Conservation (phyloP, 305 asterid species). For the Fraxinus ornus region DNA sequence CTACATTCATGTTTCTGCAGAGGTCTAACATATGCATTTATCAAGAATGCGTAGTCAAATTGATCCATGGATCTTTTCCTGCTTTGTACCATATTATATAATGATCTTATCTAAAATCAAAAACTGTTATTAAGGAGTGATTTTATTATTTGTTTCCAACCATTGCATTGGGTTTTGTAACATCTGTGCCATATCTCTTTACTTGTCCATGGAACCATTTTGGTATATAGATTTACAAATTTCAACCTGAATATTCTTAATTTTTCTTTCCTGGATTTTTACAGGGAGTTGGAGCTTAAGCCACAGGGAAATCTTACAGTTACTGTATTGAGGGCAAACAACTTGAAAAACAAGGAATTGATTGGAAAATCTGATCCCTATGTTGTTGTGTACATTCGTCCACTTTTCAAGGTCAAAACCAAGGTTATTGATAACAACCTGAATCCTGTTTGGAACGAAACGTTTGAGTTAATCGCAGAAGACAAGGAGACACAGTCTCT, state of each 20-base stretch:
- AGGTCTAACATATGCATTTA: not conserved
- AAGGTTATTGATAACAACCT: constrained; percentile 87
- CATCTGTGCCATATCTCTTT: constrained; percentile 8
- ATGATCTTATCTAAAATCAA: not conserved
- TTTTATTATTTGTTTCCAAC: not conserved
- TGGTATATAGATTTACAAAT: not conserved
- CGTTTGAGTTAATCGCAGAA: constrained; percentile 72
- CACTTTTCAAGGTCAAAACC: constrained; percentile 84
- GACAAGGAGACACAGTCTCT: constrained; percentile 94
- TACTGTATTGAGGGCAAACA: constrained; percentile 61
- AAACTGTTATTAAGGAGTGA: not conserved
- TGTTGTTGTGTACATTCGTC: constrained; percentile 68
- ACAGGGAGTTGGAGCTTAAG: constrained; percentile 96
- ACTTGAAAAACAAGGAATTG: constrained; percentile 86
- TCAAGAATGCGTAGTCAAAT: not conserved
- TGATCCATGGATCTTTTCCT: not conserved
- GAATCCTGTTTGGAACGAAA: constrained; percentile 86
- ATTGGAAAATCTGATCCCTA: constrained; percentile 98
- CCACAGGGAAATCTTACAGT: constrained; percentile 84
- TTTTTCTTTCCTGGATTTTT: constrained; percentile 24
- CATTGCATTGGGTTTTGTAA: not conserved
- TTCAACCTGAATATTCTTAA: constrained; percentile 1
- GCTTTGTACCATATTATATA: not conserved
- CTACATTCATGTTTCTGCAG: not conserved
- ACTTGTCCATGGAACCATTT: not conserved